Percentiles rank a stretch among this genome's conserved stretches.
These are phyloP conservation scores for Tolypocladium album DNA, from an alignment of 2,329 filamentous ascomycete genomes.

Conservation along the genomic window DNA sequence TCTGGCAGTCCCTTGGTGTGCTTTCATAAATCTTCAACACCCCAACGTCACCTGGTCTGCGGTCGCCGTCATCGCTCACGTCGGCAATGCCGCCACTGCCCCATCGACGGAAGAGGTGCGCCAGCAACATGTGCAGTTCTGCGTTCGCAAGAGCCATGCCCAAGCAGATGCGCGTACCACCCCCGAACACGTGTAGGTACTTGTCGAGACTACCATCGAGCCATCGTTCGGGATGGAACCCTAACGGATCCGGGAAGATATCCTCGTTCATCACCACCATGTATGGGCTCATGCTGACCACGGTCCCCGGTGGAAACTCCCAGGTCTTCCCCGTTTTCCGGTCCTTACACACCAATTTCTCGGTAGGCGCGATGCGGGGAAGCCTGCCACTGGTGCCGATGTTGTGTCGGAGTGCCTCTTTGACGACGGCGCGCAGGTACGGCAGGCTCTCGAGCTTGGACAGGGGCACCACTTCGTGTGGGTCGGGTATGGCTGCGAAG, in stretches of 20 bases:
- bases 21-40: slow-evolving; percentile 23
- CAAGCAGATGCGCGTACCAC: slow-evolving; percentile 23
- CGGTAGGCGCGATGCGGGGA: slow-evolving; percentile 33
- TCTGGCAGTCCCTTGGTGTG: slow-evolving; percentile 20
- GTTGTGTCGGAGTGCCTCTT: slow-evolving; percentile 38
- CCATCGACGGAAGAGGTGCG: slow-evolving; percentile 26
- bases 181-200: slow-evolving; percentile 22
- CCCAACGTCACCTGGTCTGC: slow-evolving; percentile 20
- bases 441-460: slow-evolving; percentile 22
- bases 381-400: slow-evolving; percentile 35
- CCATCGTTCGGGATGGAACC: slow-evolving; percentile 25
- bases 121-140: slow-evolving; percentile 25
- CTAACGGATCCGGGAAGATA: slow-evolving; percentile 20
- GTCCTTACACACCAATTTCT: slow-evolving; percentile 19
- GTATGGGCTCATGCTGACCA: slow-evolving; percentile 26
- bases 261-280: slow-evolving; percentile 21
- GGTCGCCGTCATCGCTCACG: slow-evolving; percentile 18
- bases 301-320: slow-evolving; percentile 20
- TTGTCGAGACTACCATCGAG: slow-evolving; percentile 20
- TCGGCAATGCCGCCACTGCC: slow-evolving; percentile 20
- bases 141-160: slow-evolving; percentile 26
- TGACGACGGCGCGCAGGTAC: slow-evolving; percentile 39
- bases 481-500: slow-evolving; percentile 20
- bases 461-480: slow-evolving; percentile 14
- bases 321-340: slow-evolving; percentile 13